A percentile compares a stretch with the other conserved stretches of the same genome.
phyloP scores from a whole-genome alignment of 805 yeast genomes.

The Metschnikowia chrysomelidarum region DNA sequence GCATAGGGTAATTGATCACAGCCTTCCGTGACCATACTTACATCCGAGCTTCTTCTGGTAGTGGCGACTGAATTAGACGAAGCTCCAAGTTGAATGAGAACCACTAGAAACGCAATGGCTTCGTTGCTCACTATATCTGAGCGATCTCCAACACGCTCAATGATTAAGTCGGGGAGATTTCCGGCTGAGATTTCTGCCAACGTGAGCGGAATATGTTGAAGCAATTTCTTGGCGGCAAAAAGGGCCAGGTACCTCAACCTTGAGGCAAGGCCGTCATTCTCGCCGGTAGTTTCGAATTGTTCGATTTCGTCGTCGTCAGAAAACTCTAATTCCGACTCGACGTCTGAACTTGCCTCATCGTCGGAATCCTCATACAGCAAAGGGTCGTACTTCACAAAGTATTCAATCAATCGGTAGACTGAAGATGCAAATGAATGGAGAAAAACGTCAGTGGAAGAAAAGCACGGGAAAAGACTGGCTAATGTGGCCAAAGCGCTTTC shows the following conservation, averaged over 20 bases:
- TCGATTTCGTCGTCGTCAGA: constrained; percentile 42
- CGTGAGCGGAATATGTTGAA: constrained; percentile 35
- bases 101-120: constrained; percentile 43
- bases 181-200: constrained; percentile 34
- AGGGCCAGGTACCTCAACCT: constrained; percentile 56
- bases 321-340: constrained; percentile 23
- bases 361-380: constrained; percentile 25
- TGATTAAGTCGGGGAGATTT: constrained; percentile 27
- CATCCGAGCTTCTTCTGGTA: constrained; percentile 30
- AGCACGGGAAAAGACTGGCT: constrained; percentile 29
- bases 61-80: constrained; percentile 12
- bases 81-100: constrained; percentile 36
- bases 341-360: constrained; percentile 30
- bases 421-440: constrained; percentile 9
- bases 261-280: constrained; percentile 52
- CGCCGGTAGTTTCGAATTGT: constrained; percentile 37
- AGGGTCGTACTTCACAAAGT: constrained; percentile 34
- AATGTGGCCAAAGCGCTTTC: constrained; percentile 49
- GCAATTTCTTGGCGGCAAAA: constrained; percentile 37
- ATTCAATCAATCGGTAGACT: constrained; percentile 20
- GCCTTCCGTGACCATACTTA: constrained; percentile 34
- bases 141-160: constrained; percentile 39
- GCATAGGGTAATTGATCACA: constrained; percentile 1
- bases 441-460: constrained; percentile 10
- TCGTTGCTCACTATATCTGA: constrained; percentile 52